A percentile compares a stretch with the other conserved stretches of the same genome.
phyloP scores from a whole-genome alignment of 2,329 filamentous ascomycete species.

The Immersiporthe knoxdaviesiana region DNA sequence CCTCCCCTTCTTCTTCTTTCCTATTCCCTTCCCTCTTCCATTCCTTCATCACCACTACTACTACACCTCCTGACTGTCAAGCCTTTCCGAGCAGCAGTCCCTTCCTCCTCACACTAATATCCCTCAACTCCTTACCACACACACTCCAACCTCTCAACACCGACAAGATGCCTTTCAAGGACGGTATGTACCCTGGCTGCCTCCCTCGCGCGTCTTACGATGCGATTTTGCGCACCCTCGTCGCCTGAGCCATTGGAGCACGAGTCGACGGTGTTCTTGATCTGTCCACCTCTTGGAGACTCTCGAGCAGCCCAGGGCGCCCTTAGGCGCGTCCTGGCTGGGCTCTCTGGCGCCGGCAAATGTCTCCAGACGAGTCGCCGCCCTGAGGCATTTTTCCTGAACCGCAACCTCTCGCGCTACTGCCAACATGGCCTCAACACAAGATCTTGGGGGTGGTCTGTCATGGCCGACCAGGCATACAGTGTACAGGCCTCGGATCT shows the following conservation, averaged over 20 bases:
- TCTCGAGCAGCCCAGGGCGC: neutral
- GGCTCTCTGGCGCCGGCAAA: neutral
- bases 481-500: neutral
- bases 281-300: neutral
- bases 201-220: neutral
- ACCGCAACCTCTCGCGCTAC: conserved; percentile 27
- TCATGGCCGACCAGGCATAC: neutral
- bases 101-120: conserved; percentile 12
- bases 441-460: neutral
- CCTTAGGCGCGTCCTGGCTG: conserved; percentile 33
- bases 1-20: conserved; percentile 5
- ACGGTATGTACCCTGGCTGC: conserved; percentile 39
- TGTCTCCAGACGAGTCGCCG: neutral
- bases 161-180: conserved; percentile 44
- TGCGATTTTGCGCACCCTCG: conserved; percentile 11
- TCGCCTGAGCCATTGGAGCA: conserved; percentile 33
- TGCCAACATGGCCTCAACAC: conserved; percentile 13
- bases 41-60: conserved; percentile 5
- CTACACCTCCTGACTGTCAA: neutral
- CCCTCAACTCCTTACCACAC: conserved; percentile 3
- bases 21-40: conserved; percentile 2
- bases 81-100: conserved; percentile 18
- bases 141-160: conserved; percentile 29
- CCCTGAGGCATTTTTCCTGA: conserved; percentile 42
- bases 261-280: conserved; percentile 10